Base-by-base conservation (phyloP, 192 early-diverging fungal genomes). In the Gaertneriomyces semiglobifer region DNA sequence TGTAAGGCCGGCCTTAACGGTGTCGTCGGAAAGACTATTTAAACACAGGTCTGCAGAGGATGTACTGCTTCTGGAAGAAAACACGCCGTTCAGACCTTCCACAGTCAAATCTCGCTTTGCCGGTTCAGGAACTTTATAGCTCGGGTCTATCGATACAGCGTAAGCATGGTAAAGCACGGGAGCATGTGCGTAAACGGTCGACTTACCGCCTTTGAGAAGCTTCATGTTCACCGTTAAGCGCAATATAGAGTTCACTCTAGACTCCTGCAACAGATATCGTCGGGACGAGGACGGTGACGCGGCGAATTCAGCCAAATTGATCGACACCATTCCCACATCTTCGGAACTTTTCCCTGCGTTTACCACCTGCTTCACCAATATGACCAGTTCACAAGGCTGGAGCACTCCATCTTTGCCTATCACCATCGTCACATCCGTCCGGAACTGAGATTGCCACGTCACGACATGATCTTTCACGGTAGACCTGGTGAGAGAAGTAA, bases 251-350 rank as follows among this genome's bases (percentile, higher is more conserved):
- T 78, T 78, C 6, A 73, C 66, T 25, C 69, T 19, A 8, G 73
- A 40, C n/a, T 74, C 72, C 44, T 78, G 70, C 53, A 78, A 48
- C 53, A 78, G 50, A 60, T 72, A 73, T 44, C 68, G 80, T 48
- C 88, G 72, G 46, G 87, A 76, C 54, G 86, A 88, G 14, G 84
- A 42, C 39, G 19, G 77, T 48, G 81, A 60, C 25, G 83, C 79
- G 46, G 78, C 79, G 68, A 88, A 91, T 67, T 93, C 90, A 7
- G 92, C 83, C n/a, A 95, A 77, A 74, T 92, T 92, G 54, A 95
- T 69, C 6, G 77, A 65, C 40, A 95, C 78, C 43, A 70, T 73
- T 45, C 93, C 93, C 47, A 90, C 75, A 12, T 69, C 84, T 55
- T 83, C 79, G 9, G 84, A 66, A 25, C 75, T 78, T 66, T 79